Percentiles rank a stretch among this genome's conserved stretches.
Conservation (phyloP, 768 basidiomycete genomes). For the Mycena vitilis region DNA sequence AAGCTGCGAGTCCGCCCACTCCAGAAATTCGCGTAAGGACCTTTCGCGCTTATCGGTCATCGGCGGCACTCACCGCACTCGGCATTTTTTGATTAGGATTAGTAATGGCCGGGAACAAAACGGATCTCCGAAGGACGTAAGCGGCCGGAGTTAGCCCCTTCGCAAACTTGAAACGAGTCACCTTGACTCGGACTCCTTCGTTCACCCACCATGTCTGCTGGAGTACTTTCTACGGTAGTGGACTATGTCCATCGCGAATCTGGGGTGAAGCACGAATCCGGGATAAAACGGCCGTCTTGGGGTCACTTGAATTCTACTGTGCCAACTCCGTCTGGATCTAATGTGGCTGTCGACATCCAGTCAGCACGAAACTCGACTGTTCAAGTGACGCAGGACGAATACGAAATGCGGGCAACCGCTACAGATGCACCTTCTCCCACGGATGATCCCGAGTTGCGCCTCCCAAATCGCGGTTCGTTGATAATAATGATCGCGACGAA, state of each 20-base stretch:
- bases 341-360: not conserved
- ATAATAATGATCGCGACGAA: constrained; percentile 56
- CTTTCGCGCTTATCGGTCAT: no score
- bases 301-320: constrained; percentile 15
- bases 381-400: not conserved
- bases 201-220: constrained; percentile 6
- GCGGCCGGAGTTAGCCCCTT: no score
- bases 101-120: no score
- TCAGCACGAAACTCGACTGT: not conserved
- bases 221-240: constrained; percentile 30
- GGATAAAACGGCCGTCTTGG: constrained; percentile 22
- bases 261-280: not conserved
- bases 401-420: not conserved
- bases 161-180: not conserved
- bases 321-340: constrained; percentile 17
- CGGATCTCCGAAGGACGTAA: no score
- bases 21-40: no score
- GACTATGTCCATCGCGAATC: constrained; percentile 32
- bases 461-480: constrained; percentile 59
- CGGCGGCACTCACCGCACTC: no score
- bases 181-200: not conserved
- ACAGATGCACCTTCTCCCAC: constrained; percentile 4
- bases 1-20: no score
- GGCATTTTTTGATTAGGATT: no score
- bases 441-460: constrained; percentile 52